Conservation (phyloP, 2,329 filamentous ascomycete species). For the Colletotrichum neosansevieriae region DNA sequence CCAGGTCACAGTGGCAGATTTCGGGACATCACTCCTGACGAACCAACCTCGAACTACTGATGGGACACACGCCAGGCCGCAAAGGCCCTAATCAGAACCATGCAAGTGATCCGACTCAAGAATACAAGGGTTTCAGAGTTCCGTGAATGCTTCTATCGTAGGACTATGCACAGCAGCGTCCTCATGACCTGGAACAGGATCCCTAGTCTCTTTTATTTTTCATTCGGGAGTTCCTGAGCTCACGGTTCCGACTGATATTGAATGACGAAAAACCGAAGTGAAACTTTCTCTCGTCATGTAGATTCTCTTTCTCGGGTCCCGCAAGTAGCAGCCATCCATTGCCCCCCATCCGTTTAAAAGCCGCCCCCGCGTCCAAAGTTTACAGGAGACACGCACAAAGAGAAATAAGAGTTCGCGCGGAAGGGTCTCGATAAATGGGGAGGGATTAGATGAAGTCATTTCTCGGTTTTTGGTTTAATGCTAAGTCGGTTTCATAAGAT, state of each 20-base stretch:
- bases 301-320: not conserved
- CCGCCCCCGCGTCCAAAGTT: constrained; percentile 20
- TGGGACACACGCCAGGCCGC: no score
- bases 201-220: not conserved
- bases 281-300: not conserved
- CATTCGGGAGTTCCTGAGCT: not conserved
- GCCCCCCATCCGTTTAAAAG: constrained; percentile 3
- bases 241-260: not conserved
- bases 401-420: constrained; percentile 19
- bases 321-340: constrained; percentile 7
- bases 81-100: no score
- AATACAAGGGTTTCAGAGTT: not conserved
- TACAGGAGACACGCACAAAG: constrained; percentile 36
- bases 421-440: constrained; percentile 3
- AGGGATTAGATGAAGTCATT: constrained; percentile 21
- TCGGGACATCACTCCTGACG: no score
- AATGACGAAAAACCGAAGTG: not conserved
- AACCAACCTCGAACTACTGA: no score
- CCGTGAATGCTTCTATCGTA: constrained; percentile 39
- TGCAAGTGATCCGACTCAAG: no score
- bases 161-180: constrained; percentile 29
- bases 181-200: constrained; percentile 15
- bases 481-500: constrained; percentile 21
- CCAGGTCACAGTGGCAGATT: no score
- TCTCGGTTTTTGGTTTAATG: not conserved